Conservation (phyloP, 2,329 filamentous ascomycete species). For the Claviceps maximensis region DNA sequence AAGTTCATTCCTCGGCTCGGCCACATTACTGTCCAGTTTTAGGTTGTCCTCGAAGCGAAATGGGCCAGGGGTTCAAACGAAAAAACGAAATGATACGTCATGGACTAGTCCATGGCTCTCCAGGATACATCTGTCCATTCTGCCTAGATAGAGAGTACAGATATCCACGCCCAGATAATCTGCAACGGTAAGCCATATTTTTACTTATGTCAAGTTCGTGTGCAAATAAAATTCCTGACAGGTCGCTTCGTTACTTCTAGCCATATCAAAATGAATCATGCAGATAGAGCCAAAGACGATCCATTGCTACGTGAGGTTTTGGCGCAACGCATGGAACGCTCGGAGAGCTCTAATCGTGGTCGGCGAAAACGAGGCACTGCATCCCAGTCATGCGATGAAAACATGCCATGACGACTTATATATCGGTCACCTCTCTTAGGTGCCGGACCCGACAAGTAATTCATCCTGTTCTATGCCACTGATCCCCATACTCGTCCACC, state of each 20-base stretch:
- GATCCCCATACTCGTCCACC: not conserved
- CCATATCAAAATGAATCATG: constrained; percentile 85
- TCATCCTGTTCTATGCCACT: not conserved
- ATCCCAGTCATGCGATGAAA: constrained; percentile 8
- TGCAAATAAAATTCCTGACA: constrained; percentile 4
- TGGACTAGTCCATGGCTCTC: constrained; percentile 84
- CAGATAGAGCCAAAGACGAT: constrained; percentile 83
- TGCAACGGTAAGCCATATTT: constrained; percentile 58
- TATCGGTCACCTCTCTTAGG: not conserved
- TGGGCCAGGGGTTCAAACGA: constrained; percentile 56
- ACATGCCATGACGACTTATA: not conserved
- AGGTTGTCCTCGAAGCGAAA: constrained; percentile 48
- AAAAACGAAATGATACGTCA: constrained; percentile 64
- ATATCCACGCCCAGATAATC: constrained; percentile 88
- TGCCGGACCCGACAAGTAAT: not conserved
- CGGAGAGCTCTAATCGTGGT: constrained; percentile 71
- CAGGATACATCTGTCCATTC: constrained; percentile 92
- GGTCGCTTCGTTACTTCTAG: constrained; percentile 28
- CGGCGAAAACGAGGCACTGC: constrained; percentile 52
- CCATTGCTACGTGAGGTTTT: constrained; percentile 69
- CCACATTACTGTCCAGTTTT: constrained; percentile 54
- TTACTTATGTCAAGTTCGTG: not conserved
- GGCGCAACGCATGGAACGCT: constrained; percentile 68
- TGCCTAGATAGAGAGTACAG: constrained; percentile 88
- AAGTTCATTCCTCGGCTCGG: constrained; percentile 52